These are phyloP conservation scores for Magnolia changhungtana DNA, from an alignment of 164 flowering plant genomes.

Conservation along the genomic window DNA sequence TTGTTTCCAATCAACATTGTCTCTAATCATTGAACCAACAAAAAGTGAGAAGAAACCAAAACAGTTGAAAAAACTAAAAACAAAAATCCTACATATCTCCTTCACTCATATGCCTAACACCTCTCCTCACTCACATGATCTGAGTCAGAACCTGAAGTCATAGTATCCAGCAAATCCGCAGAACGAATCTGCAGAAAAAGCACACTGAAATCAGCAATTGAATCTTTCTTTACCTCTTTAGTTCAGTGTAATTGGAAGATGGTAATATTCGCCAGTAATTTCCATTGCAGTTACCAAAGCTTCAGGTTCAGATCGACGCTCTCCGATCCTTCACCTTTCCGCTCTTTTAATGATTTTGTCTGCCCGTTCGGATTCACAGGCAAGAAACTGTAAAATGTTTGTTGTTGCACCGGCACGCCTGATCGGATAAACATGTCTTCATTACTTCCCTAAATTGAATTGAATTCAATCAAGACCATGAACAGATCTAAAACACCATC, in stretches of 20 bases:
- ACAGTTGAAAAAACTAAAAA: background rate
- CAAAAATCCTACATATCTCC: background rate
- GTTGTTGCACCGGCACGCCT: background rate
- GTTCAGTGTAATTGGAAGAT: background rate
- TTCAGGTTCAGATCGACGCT: constrained; percentile 22
- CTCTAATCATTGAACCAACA: background rate
- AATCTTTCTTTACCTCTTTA: background rate
- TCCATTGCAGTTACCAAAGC: constrained; percentile 7
- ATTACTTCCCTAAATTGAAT: constrained; percentile 15
- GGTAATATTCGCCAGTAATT: background rate
- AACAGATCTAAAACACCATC: background rate
- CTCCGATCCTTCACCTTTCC: constrained; percentile 5
- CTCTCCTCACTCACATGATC: background rate
- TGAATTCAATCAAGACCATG: background rate
- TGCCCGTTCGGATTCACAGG: background rate
- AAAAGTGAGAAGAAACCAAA: background rate
- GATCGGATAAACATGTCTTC: constrained; percentile 2
- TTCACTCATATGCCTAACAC: background rate
- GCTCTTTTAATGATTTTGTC: background rate
- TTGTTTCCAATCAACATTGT: background rate
- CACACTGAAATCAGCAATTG: background rate
- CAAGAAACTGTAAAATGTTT: constrained; percentile 14
- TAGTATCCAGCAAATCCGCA: background rate
- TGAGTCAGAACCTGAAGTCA: background rate
- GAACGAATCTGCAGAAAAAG: background rate